These are phyloP conservation scores for Coemansia sp. DNA, from an alignment of 192 early-diverging fungal species.

Conservation along the genomic window DNA sequence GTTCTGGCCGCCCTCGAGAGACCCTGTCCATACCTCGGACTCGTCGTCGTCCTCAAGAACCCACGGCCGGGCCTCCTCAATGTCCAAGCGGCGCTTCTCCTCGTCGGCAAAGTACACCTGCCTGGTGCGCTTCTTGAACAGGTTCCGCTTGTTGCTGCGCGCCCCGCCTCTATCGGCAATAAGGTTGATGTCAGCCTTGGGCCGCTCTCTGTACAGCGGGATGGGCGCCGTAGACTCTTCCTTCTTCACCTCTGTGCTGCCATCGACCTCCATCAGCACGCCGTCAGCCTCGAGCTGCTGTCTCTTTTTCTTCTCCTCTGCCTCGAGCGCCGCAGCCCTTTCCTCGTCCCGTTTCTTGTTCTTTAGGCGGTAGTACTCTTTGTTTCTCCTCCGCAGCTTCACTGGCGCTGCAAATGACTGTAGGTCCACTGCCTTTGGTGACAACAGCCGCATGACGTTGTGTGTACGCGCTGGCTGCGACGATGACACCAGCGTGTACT, in stretches of 20 bases:
- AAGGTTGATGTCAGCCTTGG: slow-evolving; percentile 56
- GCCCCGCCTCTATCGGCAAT: slow-evolving; percentile 76
- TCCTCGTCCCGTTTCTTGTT: slow-evolving; percentile 47
- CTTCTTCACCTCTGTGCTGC: not conserved
- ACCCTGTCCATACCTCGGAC: slow-evolving; percentile 63
- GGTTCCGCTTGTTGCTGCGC: slow-evolving; percentile 68
- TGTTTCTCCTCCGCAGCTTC: slow-evolving; percentile 43
- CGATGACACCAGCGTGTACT: slow-evolving; percentile 65
- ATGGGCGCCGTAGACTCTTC: slow-evolving; percentile 4
- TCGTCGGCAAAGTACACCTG: slow-evolving; percentile 76
- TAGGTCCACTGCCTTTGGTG: slow-evolving; percentile 54
- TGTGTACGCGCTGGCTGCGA: slow-evolving; percentile 50
- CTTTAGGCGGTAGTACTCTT: slow-evolving; percentile 39
- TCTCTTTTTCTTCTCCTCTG: slow-evolving; percentile 12
- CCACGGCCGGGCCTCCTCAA: slow-evolving; percentile 72
- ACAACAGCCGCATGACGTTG: slow-evolving; percentile 68
- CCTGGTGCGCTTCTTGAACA: slow-evolving; percentile 79
- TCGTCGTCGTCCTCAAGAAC: slow-evolving; percentile 73
- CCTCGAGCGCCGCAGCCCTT: slow-evolving; percentile 41
- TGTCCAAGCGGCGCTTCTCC: slow-evolving; percentile 65
- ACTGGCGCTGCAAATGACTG: slow-evolving; percentile 57
- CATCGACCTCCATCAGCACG: slow-evolving; percentile 2
- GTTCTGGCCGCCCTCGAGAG: slow-evolving; percentile 67
- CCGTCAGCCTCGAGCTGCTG: slow-evolving; percentile 2
- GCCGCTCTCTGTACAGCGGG: slow-evolving; percentile 4